Evolutionary conservation across 2,329 filamentous ascomycete species (phyloP).

Genomic region (Seiridium unicorne): DNA sequence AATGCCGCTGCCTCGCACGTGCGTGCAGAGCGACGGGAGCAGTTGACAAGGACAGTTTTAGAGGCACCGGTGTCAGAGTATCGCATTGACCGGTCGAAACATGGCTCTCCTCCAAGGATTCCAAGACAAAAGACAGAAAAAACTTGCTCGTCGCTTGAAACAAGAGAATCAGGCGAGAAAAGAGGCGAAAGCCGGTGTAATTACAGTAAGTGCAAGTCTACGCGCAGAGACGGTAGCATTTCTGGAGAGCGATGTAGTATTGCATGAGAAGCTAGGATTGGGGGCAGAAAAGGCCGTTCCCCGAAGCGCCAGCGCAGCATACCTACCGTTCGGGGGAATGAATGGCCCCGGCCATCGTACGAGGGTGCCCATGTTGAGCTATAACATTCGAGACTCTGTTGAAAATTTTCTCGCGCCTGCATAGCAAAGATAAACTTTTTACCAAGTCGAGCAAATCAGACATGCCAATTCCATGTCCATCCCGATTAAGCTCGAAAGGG

Average conservation of each 20-base stretch:
- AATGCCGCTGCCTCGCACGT: background rate
- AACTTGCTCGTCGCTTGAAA: background rate
- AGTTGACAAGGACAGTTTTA: background rate
- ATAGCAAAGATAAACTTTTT: background rate
- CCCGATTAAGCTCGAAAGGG: background rate
- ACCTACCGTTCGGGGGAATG: no score
- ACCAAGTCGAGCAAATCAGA: background rate
- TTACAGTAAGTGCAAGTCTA: background rate
- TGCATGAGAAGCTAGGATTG: no score
- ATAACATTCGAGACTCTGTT: background rate
- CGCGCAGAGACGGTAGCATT: no score
- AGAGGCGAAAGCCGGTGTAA: background rate
- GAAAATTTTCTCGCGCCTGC: background rate
- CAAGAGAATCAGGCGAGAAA: background rate
- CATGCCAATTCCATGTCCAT: background rate
- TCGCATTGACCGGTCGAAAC: conserved; percentile 2
- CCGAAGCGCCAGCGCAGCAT: no score
- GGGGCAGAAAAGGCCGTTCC: no score
- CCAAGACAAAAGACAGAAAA: background rate
- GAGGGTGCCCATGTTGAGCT: background rate
- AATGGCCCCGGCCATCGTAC: background rate
- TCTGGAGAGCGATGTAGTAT: no score
- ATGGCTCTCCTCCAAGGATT: background rate
- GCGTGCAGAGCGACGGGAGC: background rate
- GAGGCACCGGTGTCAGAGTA: background rate